phyloP scores from a whole-genome alignment of 768 basidiomycete species.

The Auriscalpium microsporum region DNA sequence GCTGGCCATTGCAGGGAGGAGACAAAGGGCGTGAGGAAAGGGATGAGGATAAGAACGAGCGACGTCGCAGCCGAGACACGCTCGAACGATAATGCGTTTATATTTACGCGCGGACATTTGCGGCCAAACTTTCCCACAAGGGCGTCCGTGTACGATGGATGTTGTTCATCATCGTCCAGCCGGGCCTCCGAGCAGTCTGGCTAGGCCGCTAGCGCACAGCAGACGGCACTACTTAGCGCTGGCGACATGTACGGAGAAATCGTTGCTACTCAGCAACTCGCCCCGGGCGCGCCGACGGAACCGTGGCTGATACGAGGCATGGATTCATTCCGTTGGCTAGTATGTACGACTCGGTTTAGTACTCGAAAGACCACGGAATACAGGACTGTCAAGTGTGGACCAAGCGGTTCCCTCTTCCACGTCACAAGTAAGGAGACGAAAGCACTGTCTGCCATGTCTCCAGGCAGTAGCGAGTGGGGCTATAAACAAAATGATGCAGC shows the following conservation, averaged over 20 bases:
- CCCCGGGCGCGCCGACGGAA: no score
- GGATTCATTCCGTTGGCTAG: neutral
- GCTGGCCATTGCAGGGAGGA: slow-evolving; percentile 20
- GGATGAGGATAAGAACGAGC: slow-evolving; percentile 10
- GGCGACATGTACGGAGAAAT: neutral
- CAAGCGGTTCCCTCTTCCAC: slow-evolving; percentile 59
- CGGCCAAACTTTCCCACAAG: slow-evolving; percentile 8
- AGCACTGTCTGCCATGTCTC: slow-evolving; percentile 65
- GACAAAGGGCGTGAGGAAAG: slow-evolving; percentile 11
- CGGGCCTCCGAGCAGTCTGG: neutral
- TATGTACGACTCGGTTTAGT: slow-evolving; percentile 59
- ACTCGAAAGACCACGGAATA: slow-evolving; percentile 60
- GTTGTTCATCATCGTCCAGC: slow-evolving; percentile 2
- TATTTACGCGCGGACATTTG: slow-evolving; percentile 10
- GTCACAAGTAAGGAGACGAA: slow-evolving; percentile 69
- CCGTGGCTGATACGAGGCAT: no score
- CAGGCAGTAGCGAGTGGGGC: slow-evolving; percentile 65
- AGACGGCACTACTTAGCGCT: no score
- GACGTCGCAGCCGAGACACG: slow-evolving; percentile 4
- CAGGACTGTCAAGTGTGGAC: slow-evolving; percentile 74
- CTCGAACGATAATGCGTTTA: slow-evolving; percentile 1
- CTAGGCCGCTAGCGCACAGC: neutral
- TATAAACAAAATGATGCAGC: slow-evolving; percentile 10
- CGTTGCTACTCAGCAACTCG: neutral
- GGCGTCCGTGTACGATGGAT: slow-evolving; percentile 2